Percentiles rank a stretch among this genome's conserved stretches.
phyloP scores from a whole-genome alignment of 75 land plant genomes.

The Pseudotsuga menziesii region DNA sequence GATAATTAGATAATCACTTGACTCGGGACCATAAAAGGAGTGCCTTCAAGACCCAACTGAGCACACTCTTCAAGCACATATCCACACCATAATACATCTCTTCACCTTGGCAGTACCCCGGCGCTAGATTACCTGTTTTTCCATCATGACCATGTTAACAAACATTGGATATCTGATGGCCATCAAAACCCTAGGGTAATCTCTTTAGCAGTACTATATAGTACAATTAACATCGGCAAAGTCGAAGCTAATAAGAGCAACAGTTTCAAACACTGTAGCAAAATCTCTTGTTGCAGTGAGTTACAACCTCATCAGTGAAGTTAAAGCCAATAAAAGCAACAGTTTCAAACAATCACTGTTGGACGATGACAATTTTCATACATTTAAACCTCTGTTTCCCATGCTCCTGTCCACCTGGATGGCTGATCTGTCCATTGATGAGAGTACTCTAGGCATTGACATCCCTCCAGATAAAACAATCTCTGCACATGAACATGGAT shows the following conservation, averaged over 20 bases:
- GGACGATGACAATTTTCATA: background rate
- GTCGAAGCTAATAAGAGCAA: background rate
- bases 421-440: constrained; percentile 19
- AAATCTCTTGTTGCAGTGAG: background rate
- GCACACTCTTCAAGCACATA: constrained; percentile 6
- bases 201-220: too few relatives aligned
- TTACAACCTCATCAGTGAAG: background rate
- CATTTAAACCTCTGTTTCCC: constrained; percentile 9
- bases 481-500: constrained; percentile 24
- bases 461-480: constrained; percentile 49
- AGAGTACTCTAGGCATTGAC: constrained; percentile 50
- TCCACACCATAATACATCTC: constrained; percentile 6
- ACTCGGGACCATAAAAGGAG: background rate
- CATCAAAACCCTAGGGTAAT: background rate
- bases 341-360: background rate
- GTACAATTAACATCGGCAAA: background rate
- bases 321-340: constrained; percentile 4
- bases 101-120: background rate
- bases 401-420: constrained; percentile 16
- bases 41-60: background rate
- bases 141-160: background rate
- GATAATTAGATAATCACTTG: background rate
- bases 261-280: constrained; percentile 2
- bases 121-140: background rate
- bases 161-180: background rate